Conservation (phyloP, 2,329 filamentous ascomycete species). For the Colletotrichum brevisporum region DNA sequence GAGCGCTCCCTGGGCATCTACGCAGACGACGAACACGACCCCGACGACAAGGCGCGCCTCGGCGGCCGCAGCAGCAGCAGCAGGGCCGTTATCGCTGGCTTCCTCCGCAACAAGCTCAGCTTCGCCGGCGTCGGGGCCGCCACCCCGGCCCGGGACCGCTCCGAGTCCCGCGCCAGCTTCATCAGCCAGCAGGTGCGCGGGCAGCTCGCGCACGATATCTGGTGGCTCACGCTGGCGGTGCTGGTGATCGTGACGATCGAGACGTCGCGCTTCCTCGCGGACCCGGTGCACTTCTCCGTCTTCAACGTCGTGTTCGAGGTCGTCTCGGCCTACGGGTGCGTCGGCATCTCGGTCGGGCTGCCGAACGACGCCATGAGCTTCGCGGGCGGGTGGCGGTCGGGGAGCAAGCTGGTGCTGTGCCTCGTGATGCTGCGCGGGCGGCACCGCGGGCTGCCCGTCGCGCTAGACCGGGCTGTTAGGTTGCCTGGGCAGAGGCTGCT, state of each 20-base stretch:
- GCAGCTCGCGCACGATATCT: slow-evolving; percentile 77
- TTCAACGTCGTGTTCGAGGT: slow-evolving; percentile 74
- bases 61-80: slow-evolving; percentile 38
- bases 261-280: slow-evolving; percentile 64
- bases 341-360: slow-evolving; percentile 72
- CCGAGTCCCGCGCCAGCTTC: slow-evolving; percentile 60
- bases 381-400: slow-evolving; percentile 65
- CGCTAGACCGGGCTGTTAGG: slow-evolving; percentile 67
- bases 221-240: slow-evolving; percentile 74
- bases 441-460: slow-evolving; percentile 70
- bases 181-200: slow-evolving; percentile 71
- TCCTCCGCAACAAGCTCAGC: slow-evolving; percentile 41
- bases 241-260: slow-evolving; percentile 74
- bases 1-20: slow-evolving; percentile 76
- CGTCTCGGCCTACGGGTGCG: slow-evolving; percentile 71
- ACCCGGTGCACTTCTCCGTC: slow-evolving; percentile 68
- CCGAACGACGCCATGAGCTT: slow-evolving; percentile 69
- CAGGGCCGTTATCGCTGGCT: slow-evolving; percentile 46
- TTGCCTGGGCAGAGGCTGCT: slow-evolving; percentile 54
- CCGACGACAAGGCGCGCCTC: slow-evolving; percentile 43
- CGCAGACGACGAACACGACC: slow-evolving; percentile 48
- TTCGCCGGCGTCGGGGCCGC: slow-evolving; percentile 61
- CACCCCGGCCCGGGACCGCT: slow-evolving; percentile 39
- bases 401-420: slow-evolving; percentile 71
- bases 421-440: slow-evolving; percentile 70